A percentile compares a stretch with the other conserved stretches of the same genome.
These are phyloP conservation scores for Colletotrichum sp. DNA, from an alignment of 2,329 filamentous ascomycete species.

Conservation along the genomic window DNA sequence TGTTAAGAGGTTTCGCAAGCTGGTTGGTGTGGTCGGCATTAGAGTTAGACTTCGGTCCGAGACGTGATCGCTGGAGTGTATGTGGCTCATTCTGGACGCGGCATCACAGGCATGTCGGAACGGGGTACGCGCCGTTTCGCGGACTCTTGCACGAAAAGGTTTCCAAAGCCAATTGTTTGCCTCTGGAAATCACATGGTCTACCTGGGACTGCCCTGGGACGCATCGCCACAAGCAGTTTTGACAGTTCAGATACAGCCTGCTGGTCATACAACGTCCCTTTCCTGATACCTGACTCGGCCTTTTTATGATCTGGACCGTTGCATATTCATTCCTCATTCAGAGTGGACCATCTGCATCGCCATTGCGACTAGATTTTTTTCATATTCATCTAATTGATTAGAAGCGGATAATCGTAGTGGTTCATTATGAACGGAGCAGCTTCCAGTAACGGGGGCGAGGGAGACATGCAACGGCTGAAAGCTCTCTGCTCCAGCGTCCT, in stretches of 20 bases:
- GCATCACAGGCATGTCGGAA: not conserved
- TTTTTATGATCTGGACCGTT: not conserved
- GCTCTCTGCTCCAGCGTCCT: not conserved
- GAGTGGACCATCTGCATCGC: not conserved
- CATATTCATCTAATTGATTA: not conserved
- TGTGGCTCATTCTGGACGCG: not conserved
- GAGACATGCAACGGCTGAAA: not conserved
- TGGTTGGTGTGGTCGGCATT: not conserved
- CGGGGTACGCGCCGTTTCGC: not conserved
- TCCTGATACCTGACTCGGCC: not conserved
- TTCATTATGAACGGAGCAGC: not conserved
- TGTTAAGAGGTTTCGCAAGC: not conserved
- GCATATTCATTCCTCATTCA: not conserved
- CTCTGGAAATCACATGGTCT: not conserved
- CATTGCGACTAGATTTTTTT: not conserved
- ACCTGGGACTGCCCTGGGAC: not conserved
- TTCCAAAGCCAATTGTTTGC: not conserved
- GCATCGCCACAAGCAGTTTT: not conserved
- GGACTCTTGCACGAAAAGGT: not conserved
- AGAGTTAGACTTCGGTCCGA: constrained; percentile 10
- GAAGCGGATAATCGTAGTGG: not conserved
- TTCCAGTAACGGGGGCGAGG: not conserved
- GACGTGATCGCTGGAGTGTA: not conserved
- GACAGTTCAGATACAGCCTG: not conserved
- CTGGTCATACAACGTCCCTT: not conserved